A percentile compares a stretch with the other conserved stretches of the same genome.
Conservation (phyloP, 1,139 yeast species). For the Kurtzmaniella quercitrusa region DNA sequence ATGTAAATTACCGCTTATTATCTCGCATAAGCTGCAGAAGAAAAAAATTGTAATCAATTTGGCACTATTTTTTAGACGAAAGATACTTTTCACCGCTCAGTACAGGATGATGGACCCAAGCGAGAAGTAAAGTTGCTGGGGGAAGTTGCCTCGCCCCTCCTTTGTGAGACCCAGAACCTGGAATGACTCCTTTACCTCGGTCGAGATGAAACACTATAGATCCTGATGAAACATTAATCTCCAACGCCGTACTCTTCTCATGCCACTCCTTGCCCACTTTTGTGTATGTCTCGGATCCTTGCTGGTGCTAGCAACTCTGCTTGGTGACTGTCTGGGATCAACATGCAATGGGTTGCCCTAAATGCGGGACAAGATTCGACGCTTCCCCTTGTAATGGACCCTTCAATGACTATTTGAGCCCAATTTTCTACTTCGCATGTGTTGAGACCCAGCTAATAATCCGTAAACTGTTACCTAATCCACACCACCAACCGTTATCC, state of each 20-base stretch:
- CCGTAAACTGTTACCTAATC: too few species aligned
- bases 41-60: background rate
- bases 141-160: too few species aligned
- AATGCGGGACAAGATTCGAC: background rate
- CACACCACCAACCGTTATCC: background rate
- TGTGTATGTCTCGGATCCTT: background rate
- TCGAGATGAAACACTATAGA: background rate
- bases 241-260: background rate
- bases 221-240: background rate
- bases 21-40: background rate
- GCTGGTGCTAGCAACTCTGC: background rate
- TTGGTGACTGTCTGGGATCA: background rate
- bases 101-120: background rate
- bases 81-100: background rate
- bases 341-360: background rate
- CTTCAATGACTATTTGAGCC: too few species aligned
- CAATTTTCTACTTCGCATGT: too few species aligned
- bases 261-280: background rate
- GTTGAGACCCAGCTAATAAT: too few species aligned
- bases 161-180: too few species aligned
- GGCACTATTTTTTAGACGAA: background rate
- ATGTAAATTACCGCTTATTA: background rate
- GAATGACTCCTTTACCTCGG: too few species aligned
- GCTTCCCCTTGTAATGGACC: too few species aligned
- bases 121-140: background rate